A percentile compares a stretch with the other conserved stretches of the same genome.
These are phyloP conservation scores for Royoungia palumana DNA, from an alignment of 768 basidiomycete genomes.

Conservation along the genomic window DNA sequence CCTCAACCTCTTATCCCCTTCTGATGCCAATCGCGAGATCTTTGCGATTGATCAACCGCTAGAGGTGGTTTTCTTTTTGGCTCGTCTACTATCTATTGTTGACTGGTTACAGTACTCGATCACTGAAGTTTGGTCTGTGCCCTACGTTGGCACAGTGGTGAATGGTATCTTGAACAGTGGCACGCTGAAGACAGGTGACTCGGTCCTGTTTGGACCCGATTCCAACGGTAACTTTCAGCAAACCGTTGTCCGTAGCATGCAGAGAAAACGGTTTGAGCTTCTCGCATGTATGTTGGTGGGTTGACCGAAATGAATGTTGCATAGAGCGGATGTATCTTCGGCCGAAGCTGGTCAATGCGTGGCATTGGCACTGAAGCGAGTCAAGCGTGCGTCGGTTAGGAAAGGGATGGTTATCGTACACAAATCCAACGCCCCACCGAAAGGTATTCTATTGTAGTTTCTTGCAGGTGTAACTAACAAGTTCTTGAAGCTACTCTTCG, in stretches of 20 bases:
- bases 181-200: conserved; percentile 71
- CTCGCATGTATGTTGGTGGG: not conserved
- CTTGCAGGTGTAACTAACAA: not conserved
- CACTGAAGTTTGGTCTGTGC: conserved; percentile 86
- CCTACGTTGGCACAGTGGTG: conserved; percentile 81
- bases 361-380: conserved; percentile 86
- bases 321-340: conserved; percentile 70
- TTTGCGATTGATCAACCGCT: conserved; percentile 77
- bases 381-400: conserved; percentile 73
- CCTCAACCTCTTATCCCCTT: conserved; percentile 86
- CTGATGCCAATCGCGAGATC: conserved; percentile 77
- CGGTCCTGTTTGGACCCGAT: conserved; percentile 86
- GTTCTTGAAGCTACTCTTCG: conserved; percentile 57
- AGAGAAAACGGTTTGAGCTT: conserved; percentile 73
- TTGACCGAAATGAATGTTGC: conserved; percentile 2
- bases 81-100: not conserved
- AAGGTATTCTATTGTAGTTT: conserved; percentile 42
- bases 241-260: conserved; percentile 85
- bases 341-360: conserved; percentile 98
- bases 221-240: conserved; percentile 83
- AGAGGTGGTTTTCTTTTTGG: conserved; percentile 47
- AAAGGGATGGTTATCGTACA: conserved; percentile 95
- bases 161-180: conserved; percentile 83
- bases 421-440: conserved; percentile 73
- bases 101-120: conserved; percentile 61